phyloP scores from a whole-genome alignment of 2,329 filamentous ascomycete species.

The Fusarium pseudonygamai region DNA sequence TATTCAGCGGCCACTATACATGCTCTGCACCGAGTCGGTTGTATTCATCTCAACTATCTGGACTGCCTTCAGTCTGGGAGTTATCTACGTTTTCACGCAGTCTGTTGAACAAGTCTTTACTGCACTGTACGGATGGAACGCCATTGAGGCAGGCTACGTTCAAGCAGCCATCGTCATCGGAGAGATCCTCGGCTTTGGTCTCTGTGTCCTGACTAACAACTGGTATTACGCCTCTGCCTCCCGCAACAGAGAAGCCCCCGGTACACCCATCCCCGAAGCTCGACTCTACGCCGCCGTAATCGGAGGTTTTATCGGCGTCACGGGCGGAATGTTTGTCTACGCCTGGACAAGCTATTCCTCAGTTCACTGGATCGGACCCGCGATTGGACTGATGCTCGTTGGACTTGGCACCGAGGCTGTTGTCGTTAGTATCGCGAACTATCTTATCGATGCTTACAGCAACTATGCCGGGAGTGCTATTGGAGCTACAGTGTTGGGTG shows the following conservation, averaged over 20 bases:
- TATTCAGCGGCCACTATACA: conserved; percentile 14
- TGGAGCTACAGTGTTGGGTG: conserved; percentile 12
- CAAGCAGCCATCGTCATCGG: conserved; percentile 23
- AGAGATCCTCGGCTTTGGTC: conserved; percentile 15
- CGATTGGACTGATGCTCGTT: conserved; percentile 18
- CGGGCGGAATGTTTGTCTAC: conserved; percentile 25
- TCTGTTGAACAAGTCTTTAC: conserved; percentile 25
- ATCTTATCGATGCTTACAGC: conserved; percentile 29
- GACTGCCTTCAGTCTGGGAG: conserved; percentile 19
- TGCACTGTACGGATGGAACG: conserved; percentile 18
- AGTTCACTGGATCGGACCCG: conserved; percentile 16
- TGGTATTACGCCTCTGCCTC: conserved; percentile 33
- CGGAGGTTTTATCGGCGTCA: conserved; percentile 20
- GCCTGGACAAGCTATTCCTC: conserved; percentile 24
- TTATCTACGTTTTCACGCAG: conserved; percentile 20
- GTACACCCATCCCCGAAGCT: conserved; percentile 27
- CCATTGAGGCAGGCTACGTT: conserved; percentile 11
- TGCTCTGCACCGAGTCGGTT: conserved; percentile 22
- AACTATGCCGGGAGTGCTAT: conserved; percentile 27
- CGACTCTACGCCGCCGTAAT: conserved; percentile 19
- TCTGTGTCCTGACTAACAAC: conserved; percentile 11
- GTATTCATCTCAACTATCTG: conserved; percentile 12
- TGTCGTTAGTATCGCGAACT: conserved; percentile 25
- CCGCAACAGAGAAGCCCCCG: conserved; percentile 14
- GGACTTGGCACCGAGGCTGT: conserved; percentile 21